phyloP scores from a whole-genome alignment of 23 red algal species.

The Gracilaria domingensis region DNA sequence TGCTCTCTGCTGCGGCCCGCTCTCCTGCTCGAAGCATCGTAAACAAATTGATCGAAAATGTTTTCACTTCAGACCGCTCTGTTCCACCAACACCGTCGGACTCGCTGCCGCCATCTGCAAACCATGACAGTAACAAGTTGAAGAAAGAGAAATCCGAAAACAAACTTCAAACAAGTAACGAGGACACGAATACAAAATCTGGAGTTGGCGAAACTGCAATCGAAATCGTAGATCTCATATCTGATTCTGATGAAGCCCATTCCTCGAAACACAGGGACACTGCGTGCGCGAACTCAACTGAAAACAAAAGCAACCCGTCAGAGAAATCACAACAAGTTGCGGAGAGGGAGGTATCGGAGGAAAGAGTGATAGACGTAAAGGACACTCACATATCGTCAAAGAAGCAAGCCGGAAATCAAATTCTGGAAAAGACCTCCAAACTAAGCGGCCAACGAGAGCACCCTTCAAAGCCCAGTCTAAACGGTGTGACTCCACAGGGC shows the following conservation, averaged over 20 bases:
- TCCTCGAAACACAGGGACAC: neutral
- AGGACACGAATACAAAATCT: neutral
- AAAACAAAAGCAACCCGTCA: neutral
- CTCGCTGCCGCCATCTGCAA: neutral
- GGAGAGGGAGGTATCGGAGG: neutral
- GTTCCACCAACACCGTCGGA: neutral
- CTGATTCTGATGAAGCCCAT: neutral
- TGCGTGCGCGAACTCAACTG: neutral
- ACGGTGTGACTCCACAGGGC: neutral
- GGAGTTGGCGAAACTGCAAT: neutral
- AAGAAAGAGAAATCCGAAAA: neutral
- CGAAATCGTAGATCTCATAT: constrained; percentile 7
- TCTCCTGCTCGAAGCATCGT: constrained; percentile 31
- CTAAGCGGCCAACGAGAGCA: neutral
- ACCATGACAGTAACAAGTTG: neutral
- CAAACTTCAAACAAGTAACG: neutral
- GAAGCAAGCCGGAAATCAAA: constrained; percentile 15
- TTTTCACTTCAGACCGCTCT: neutral
- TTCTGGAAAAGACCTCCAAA: neutral
- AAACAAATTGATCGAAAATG: constrained; percentile 46
- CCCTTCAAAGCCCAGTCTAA: neutral
- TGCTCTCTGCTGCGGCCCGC: neutral
- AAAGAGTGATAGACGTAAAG: neutral
- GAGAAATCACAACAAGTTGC: neutral
- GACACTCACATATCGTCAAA: neutral